Evolutionary conservation across 2,329 filamentous ascomycete species (phyloP).

Genomic region (Colletotrichum sp.): DNA sequence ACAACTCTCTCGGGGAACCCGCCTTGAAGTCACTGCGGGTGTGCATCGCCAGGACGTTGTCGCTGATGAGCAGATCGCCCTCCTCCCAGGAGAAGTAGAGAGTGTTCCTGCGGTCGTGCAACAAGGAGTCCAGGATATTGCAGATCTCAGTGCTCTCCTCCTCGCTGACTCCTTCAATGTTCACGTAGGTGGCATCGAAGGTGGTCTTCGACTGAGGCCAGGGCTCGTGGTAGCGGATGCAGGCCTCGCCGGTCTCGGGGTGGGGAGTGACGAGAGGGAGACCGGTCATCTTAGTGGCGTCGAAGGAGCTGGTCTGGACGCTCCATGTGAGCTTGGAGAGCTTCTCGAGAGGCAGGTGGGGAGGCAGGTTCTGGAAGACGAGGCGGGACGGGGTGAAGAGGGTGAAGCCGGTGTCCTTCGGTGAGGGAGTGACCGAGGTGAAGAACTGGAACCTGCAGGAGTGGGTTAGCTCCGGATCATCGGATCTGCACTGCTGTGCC

Average conservation of each 20-base stretch:
- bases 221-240: slow-evolving; percentile 59
- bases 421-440: slow-evolving; percentile 48
- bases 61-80: slow-evolving; percentile 57
- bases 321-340: slow-evolving; percentile 50
- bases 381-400: slow-evolving; percentile 57
- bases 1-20: slow-evolving; percentile 49
- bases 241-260: slow-evolving; percentile 47
- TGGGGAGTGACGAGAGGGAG: slow-evolving; percentile 50
- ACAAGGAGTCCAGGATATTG: slow-evolving; percentile 41
- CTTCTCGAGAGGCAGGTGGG: slow-evolving; percentile 35
- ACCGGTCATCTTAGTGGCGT: slow-evolving; percentile 43
- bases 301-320: slow-evolving; percentile 52
- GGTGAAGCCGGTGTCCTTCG: slow-evolving; percentile 56
- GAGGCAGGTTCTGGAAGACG: slow-evolving; percentile 50
- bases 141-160: slow-evolving; percentile 39
- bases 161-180: slow-evolving; percentile 39
- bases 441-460: slow-evolving; percentile 54
- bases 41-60: slow-evolving; percentile 55
- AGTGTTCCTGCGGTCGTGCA: slow-evolving; percentile 55
- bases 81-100: slow-evolving; percentile 58
- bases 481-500: neutral
- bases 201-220: slow-evolving; percentile 56
- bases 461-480: neutral
- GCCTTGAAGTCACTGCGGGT: slow-evolving; percentile 50
- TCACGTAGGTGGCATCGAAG: slow-evolving; percentile 50